Conservation (phyloP, 345 rosid species). For the Hypericum androsaemum region DNA sequence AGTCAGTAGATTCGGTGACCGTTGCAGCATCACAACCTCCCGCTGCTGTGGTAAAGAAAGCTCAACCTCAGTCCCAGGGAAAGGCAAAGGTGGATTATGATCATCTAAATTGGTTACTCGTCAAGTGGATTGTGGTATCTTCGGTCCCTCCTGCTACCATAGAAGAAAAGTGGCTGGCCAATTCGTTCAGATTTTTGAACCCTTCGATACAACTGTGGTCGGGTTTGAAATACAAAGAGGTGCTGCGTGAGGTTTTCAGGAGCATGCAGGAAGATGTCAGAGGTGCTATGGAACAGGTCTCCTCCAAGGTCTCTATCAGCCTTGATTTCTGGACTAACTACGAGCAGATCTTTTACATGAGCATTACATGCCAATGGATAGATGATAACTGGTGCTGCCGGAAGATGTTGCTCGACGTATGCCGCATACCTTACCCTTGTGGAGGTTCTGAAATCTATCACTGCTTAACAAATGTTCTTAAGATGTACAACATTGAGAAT, state of each 20-base stretch:
- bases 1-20: conserved; percentile 41
- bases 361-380: conserved; percentile 82
- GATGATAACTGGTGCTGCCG: conserved; percentile 70
- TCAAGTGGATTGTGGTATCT: conserved; percentile 74
- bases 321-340: conserved; percentile 79
- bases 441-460: conserved; percentile 55
- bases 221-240: conserved; percentile 52
- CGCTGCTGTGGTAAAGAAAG: conserved; percentile 34
- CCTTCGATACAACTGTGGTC: conserved; percentile 74
- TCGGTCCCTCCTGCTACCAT: conserved; percentile 78
- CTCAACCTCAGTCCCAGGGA: conserved; percentile 31
- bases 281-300: conserved; percentile 50
- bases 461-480: conserved; percentile 51
- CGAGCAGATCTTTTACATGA: conserved; percentile 66
- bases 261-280: conserved; percentile 85
- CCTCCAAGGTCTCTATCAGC: conserved; percentile 65
- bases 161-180: conserved; percentile 66
- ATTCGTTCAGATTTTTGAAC: conserved; percentile 77
- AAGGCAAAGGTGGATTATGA: conserved; percentile 69
- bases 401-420: conserved; percentile 66
- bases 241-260: conserved; percentile 65
- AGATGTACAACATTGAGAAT: conserved; percentile 59
- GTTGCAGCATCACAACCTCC: conserved; percentile 35
- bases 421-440: conserved; percentile 66
- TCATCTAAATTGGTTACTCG: conserved; percentile 85